Evolutionary conservation across 176 grass and related monocot genomes (phyloP).

Genomic region (Chrysopogon serrulatus): DNA sequence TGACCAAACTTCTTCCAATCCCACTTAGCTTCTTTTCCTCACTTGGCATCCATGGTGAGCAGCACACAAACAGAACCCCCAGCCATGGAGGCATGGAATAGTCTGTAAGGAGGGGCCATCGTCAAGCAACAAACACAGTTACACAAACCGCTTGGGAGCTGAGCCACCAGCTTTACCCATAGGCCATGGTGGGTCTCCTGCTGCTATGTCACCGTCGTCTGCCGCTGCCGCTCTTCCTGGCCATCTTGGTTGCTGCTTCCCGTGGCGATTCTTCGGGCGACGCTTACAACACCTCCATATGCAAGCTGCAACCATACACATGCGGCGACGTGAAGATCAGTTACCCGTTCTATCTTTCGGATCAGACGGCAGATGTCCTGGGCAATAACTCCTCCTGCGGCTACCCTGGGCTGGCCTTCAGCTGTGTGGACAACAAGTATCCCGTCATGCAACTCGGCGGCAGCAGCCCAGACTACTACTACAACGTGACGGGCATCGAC

Average conservation of each 20-base stretch:
- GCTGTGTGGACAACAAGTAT: not conserved
- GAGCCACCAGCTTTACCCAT: not conserved
- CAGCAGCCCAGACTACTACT: not conserved
- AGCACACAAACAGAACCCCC: too few relatives aligned
- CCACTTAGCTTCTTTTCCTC: too few relatives aligned
- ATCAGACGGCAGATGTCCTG: not conserved
- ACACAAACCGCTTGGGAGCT: not conserved
- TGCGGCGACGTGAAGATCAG: not conserved
- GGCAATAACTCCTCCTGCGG: not conserved
- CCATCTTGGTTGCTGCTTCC: not conserved
- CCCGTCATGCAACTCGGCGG: not conserved
- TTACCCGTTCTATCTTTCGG: not conserved
- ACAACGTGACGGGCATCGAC: not conserved
- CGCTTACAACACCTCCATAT: not conserved
- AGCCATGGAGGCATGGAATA: too few relatives aligned
- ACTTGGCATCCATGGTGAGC: too few relatives aligned
- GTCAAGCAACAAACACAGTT: too few relatives aligned
- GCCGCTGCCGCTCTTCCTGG: not conserved
- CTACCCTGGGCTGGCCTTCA: constrained; percentile 1
- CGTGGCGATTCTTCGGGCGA: not conserved
- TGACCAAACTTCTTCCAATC: too few relatives aligned
- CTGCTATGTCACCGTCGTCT: not conserved
- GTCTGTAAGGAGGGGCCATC: too few relatives aligned
- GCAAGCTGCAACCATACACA: not conserved
- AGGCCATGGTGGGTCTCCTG: not conserved